Evolutionary conservation across 352 stramenopile species (phyloP), one percentile per base, ranked within the genome.

Genomic region (Phytophthora capsici): DNA sequence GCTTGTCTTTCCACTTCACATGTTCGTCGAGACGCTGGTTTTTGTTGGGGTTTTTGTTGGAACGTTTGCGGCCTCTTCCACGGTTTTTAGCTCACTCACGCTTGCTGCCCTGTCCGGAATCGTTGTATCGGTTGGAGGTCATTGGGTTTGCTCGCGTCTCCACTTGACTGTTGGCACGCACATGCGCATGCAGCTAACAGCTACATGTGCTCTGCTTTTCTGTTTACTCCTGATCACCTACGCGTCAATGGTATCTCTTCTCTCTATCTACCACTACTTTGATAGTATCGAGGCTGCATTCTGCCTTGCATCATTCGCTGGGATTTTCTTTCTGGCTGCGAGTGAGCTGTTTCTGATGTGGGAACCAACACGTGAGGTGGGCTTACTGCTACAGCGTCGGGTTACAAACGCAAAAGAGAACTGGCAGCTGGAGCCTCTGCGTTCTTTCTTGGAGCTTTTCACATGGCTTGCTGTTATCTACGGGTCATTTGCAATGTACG

Each of bases 241-340:
- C 47, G 75, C 77, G 2, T 89, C 84, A 10, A 80, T 91, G 57
- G 43, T 94, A 23, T 88, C 79, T 8, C 58, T 95, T 13, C 71
- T 89, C 19, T 90, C 75, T 48, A 95, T 95, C 48, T 95, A 95
- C 57, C 82, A 89, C 48, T 85, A 93, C 71, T 92, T 93, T 32
- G 82, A 92, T 50, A 93, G 79, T 48, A 90, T 95, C 53, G 88
- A 95, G 67, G 84, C 87, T 3, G 87, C 88, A 4, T 95, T 95
- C 57, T 92, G 82, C 40, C 54, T 95, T 5, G 86, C 88, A 2
- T 93, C 84, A 4, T 71, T 95, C 4, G 79, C 88, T 14, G 88
- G 88, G 0, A 80, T 95, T 26, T 77, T 93, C 36, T 95, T 95
- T 66, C 53, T 94, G 44, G 85, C 86, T 3, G 84, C 84, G 16